These are phyloP conservation scores for Suillus paluster DNA, from an alignment of 768 basidiomycete species.

Conservation along the genomic window DNA sequence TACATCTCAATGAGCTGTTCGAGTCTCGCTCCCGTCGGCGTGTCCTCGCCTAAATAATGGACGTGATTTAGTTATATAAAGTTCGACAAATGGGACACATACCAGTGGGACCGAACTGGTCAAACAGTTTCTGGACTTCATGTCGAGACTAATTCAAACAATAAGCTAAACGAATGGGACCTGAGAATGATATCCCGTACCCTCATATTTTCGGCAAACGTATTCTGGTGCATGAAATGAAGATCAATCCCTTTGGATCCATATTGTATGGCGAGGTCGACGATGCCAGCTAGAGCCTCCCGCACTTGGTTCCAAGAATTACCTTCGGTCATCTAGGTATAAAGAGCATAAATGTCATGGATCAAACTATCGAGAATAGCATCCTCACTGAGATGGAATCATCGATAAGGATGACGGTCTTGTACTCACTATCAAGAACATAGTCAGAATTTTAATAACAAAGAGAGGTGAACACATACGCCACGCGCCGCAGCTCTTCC, in stretches of 20 bases:
- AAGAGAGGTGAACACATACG: conserved; percentile 23
- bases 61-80: conserved; percentile 8
- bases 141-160: conserved; percentile 20
- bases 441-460: conserved; percentile 8
- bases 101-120: conserved; percentile 28
- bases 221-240: conserved; percentile 44
- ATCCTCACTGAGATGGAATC: conserved; percentile 43
- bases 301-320: conserved; percentile 42
- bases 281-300: conserved; percentile 46
- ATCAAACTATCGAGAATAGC: not conserved
- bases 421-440: conserved; percentile 35
- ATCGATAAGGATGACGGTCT: conserved; percentile 46
- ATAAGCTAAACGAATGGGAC: not conserved
- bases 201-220: conserved; percentile 34
- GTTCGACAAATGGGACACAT: conserved; percentile 7
- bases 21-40: conserved; percentile 43
- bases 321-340: conserved; percentile 43
- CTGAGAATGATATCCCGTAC: conserved; percentile 5
- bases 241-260: conserved; percentile 46
- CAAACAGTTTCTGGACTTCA: conserved; percentile 30
- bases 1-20: conserved; percentile 42
- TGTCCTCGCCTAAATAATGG: conserved; percentile 32
- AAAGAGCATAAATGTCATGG: too few relatives aligned
- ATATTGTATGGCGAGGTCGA: conserved; percentile 40
- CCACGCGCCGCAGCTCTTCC: conserved; percentile 23